phyloP scores from a whole-genome alignment of 192 early-diverging fungal genomes.

The Helicostylum pulchrum region DNA sequence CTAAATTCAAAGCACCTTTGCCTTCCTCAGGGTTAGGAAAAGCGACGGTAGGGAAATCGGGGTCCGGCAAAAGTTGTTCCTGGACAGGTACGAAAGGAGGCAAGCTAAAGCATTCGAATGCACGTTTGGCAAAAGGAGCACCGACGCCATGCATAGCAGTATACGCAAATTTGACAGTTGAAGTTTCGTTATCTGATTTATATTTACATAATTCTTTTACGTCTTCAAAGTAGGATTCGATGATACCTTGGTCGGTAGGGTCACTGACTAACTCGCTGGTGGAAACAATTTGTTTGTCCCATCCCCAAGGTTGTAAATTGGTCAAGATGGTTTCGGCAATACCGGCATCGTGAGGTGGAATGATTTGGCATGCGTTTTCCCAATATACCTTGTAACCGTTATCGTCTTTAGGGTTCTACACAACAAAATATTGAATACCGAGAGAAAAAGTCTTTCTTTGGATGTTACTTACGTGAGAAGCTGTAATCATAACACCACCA shows the following conservation, averaged over 20 bases:
- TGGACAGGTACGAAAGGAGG: conserved; percentile 60
- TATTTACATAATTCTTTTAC: conserved; percentile 41
- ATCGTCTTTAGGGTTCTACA: conserved; percentile 87
- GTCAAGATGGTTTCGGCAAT: conserved; percentile 71
- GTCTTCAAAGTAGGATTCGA: conserved; percentile 70
- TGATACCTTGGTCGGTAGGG: conserved; percentile 53
- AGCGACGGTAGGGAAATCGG: conserved; percentile 86
- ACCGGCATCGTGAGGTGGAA: conserved; percentile 79
- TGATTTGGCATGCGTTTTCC: conserved; percentile 90
- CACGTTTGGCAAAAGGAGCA: conserved; percentile 63
- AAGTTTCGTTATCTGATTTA: conserved; percentile 41
- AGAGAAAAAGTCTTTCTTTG: neutral
- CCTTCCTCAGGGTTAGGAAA: conserved; percentile 90
- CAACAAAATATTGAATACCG: neutral
- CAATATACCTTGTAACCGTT: conserved; percentile 91
- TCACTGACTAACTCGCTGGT: conserved; percentile 50
- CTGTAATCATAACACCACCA: conserved; percentile 95
- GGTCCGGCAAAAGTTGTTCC: conserved; percentile 77
- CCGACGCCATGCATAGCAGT: conserved; percentile 98
- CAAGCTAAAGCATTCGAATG: conserved; percentile 69
- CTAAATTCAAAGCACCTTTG: conserved; percentile 74
- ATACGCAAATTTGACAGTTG: conserved; percentile 71
- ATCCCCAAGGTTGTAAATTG: conserved; percentile 66
- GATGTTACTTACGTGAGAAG: conserved; percentile 66
- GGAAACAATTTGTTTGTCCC: conserved; percentile 63